phyloP scores from a whole-genome alignment of 2,329 filamentous ascomycete genomes.

The Xylariaceae sp. region DNA sequence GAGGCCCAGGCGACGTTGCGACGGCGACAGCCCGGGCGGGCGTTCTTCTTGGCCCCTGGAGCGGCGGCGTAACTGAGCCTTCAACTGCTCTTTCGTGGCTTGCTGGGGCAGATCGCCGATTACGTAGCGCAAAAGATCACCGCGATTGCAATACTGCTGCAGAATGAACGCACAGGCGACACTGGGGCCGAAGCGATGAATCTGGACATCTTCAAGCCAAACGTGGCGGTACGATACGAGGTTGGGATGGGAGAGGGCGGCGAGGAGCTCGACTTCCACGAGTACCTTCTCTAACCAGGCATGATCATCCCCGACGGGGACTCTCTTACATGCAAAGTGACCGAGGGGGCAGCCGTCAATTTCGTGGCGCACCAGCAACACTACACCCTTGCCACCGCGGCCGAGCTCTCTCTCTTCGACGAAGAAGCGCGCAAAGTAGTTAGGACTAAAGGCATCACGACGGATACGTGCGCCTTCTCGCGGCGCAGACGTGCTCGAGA shows the following conservation, averaged over 20 bases:
- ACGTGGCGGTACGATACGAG: constrained; percentile 95
- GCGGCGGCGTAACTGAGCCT: constrained; percentile 75
- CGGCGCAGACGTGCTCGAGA: constrained; percentile 48
- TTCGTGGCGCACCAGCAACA: constrained; percentile 86
- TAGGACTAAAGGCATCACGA: constrained; percentile 78
- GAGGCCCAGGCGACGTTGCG: constrained; percentile 53
- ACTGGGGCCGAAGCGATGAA: constrained; percentile 80
- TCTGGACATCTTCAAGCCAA: constrained; percentile 85
- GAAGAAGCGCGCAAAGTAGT: constrained; percentile 92
- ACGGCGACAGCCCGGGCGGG: constrained; percentile 43
- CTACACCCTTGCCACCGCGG: constrained; percentile 88
- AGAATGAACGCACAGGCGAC: constrained; percentile 95
- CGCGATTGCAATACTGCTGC: constrained; percentile 94
- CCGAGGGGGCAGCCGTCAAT: constrained; percentile 85
- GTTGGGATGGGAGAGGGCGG: constrained; percentile 88
- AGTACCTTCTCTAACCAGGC: constrained; percentile 92
- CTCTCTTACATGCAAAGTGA: constrained; percentile 92
- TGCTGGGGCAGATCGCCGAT: constrained; percentile 60
- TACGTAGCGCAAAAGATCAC: constrained; percentile 84
- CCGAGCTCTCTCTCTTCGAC: constrained; percentile 82
- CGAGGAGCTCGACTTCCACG: constrained; percentile 86
- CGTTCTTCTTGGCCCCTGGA: constrained; percentile 72
- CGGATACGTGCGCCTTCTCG: constrained; percentile 67
- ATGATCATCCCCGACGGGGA: constrained; percentile 92
- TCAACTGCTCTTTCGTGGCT: constrained; percentile 75